Evolutionary conservation across 2,329 filamentous ascomycete genomes (phyloP).

Genomic region (Venturia asperata): DNA sequence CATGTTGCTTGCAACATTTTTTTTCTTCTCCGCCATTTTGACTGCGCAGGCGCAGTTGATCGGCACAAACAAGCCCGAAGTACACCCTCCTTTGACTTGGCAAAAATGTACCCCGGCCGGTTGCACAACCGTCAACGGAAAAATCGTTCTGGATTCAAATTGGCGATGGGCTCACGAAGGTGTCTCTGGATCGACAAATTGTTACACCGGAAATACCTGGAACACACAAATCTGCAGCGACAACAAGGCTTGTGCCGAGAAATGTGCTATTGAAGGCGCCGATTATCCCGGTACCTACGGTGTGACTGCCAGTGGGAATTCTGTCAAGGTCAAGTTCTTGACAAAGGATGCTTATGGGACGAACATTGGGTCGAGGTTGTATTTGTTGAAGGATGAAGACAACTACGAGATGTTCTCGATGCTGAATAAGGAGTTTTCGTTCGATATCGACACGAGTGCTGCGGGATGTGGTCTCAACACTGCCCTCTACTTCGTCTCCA

Average conservation of each 20-base stretch:
- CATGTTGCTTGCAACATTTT: not conserved
- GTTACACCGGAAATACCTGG: conserved; percentile 42
- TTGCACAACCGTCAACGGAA: conserved; percentile 33
- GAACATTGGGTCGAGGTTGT: conserved; percentile 38
- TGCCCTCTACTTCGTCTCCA: conserved; percentile 59
- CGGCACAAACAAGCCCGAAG: conserved; percentile 36
- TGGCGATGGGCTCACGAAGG: conserved; percentile 45
- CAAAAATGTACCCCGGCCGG: conserved; percentile 34
- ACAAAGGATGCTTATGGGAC: conserved; percentile 42
- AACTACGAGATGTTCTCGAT: conserved; percentile 39
- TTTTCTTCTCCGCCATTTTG: not conserved
- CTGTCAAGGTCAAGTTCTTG: conserved; percentile 51
- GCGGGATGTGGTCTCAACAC: conserved; percentile 65
- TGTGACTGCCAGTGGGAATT: conserved; percentile 46
- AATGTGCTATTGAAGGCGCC: conserved; percentile 38
- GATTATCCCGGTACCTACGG: conserved; percentile 39
- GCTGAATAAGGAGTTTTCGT: conserved; percentile 37
- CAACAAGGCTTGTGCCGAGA: conserved; percentile 32
- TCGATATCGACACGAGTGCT: conserved; percentile 47
- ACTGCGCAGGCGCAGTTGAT: conserved; percentile 36
- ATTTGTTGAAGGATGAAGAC: conserved; percentile 35
- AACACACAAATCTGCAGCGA: conserved; percentile 36
- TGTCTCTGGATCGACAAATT: conserved; percentile 39
- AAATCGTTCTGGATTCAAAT: conserved; percentile 41
- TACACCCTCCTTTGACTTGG: conserved; percentile 36